These are phyloP conservation scores for Silene vulgaris DNA, from an alignment of 179 eudicot genomes.

Conservation along the genomic window DNA sequence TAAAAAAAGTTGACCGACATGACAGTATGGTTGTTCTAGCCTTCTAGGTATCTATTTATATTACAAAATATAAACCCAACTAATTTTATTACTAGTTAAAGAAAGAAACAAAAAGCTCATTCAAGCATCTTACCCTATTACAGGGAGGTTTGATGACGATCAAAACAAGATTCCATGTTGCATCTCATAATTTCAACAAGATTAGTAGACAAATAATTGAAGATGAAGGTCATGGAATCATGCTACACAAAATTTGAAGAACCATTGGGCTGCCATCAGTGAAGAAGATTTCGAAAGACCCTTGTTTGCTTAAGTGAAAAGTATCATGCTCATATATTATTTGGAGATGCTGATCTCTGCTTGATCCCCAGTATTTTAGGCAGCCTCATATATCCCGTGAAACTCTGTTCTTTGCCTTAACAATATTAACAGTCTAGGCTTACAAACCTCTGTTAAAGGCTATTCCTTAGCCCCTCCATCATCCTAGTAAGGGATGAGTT, in stretches of 20 bases:
- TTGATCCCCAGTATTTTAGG: too few relatives aligned
- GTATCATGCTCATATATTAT: not conserved
- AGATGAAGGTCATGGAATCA: not conserved
- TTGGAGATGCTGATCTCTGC: too few relatives aligned
- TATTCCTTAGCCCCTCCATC: too few relatives aligned
- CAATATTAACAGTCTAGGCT: too few relatives aligned
- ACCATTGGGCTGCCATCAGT: not conserved
- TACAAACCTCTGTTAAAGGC: too few relatives aligned
- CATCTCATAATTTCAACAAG: not conserved
- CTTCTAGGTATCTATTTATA: not conserved
- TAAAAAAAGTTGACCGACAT: not conserved
- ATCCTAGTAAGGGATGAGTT: too few relatives aligned
- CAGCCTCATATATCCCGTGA: too few relatives aligned
- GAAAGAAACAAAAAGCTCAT: not conserved
- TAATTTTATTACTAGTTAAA: not conserved
- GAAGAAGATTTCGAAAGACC: not conserved
- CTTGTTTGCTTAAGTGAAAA: not conserved
- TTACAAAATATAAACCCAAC: not conserved
- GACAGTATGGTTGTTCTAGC: not conserved
- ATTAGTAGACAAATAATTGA: not conserved
- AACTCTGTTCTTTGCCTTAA: too few relatives aligned
- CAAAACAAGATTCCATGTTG: not conserved
- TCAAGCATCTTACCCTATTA: conserved; percentile 11
- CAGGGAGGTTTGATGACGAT: not conserved
- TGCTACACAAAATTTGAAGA: not conserved